Percentiles rank a stretch among this genome's conserved stretches.
Conservation (phyloP, 805 yeast species). For the Starmerella powellii region DNA sequence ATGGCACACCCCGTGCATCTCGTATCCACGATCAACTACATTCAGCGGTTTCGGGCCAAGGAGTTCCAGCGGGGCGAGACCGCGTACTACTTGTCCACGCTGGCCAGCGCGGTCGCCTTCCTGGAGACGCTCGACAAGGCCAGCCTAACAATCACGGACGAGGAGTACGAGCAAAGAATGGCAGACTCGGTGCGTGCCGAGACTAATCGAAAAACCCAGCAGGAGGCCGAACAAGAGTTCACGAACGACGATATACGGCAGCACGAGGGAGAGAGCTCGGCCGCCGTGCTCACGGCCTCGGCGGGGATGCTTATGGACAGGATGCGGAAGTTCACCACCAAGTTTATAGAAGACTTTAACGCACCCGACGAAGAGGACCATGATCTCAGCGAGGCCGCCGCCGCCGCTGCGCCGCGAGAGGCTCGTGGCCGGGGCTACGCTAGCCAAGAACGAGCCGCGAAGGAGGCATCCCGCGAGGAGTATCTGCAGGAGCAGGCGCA, state of each 20-base stretch:
- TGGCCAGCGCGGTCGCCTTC: conserved; percentile 78
- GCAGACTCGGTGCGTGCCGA: conserved; percentile 32
- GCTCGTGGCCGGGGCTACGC: conserved; percentile 3
- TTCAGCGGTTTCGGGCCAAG: conserved; percentile 69
- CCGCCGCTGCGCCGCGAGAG: too few species aligned
- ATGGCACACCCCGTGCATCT: conserved; percentile 53
- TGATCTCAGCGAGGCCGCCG: too few species aligned
- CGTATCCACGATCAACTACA: conserved; percentile 70
- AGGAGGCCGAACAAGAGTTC: conserved; percentile 4
- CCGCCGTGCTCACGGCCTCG: conserved; percentile 30
- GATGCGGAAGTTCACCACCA: conserved; percentile 30
- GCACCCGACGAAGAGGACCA: conserved; percentile 3
- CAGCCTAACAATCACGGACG: conserved; percentile 48
- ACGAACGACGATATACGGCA: background rate
- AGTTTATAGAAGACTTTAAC: conserved; percentile 26
- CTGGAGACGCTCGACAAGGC: conserved; percentile 48
- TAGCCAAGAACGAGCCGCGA: conserved; percentile 28
- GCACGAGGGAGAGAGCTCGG: conserved; percentile 20
- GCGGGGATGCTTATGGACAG: conserved; percentile 44
- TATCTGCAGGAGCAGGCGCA: conserved; percentile 32
- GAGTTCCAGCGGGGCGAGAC: conserved; percentile 77
- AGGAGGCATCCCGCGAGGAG: conserved; percentile 31
- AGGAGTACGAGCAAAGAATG: conserved; percentile 42
- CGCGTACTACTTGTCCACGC: conserved; percentile 79
- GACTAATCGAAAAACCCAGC: conserved; percentile 27